Conservation (phyloP, 2,329 filamentous ascomycete genomes). For the Tolypocladium pustulatum region DNA sequence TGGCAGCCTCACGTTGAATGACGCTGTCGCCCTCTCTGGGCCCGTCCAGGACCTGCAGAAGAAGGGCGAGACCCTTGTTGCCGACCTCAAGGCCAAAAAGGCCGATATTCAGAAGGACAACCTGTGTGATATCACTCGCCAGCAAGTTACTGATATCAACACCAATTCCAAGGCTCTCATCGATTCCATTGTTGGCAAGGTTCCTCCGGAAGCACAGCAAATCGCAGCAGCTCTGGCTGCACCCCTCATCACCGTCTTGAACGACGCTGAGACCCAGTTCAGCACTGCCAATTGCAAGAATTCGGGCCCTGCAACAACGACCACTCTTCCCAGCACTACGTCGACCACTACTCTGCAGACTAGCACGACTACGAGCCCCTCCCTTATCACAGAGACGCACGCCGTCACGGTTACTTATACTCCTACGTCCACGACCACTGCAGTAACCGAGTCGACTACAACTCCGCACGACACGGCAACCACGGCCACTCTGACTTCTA, state of each 20-base stretch:
- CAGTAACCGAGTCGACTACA: too few species aligned
- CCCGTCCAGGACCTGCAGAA: constrained; percentile 12
- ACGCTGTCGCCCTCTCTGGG: constrained; percentile 6
- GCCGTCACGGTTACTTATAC: too few species aligned
- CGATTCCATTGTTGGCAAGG: constrained; percentile 16
- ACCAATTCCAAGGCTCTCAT: constrained; percentile 14
- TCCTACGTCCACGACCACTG: too few species aligned
- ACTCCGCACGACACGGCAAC: too few species aligned
- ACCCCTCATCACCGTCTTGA: constrained; percentile 12
- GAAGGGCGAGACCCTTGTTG: constrained; percentile 12
- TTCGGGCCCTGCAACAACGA: not conserved
- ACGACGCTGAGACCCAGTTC: constrained; percentile 12
- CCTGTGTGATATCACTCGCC: constrained; percentile 14
- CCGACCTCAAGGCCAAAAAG: constrained; percentile 16
- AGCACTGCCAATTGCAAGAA: constrained; percentile 17
- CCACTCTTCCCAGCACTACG: not conserved
- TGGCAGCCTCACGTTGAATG: constrained; percentile 2
- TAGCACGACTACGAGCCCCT: too few species aligned
- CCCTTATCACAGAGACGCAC: too few species aligned
- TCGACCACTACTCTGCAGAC: not conserved
- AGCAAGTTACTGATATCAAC: constrained; percentile 13
- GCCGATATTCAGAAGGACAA: constrained; percentile 13
- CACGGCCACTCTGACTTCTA: too few species aligned
- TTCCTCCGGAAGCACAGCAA: constrained; percentile 14
- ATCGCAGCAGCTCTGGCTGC: constrained; percentile 13